A percentile compares a stretch with the other conserved stretches of the same genome.
Evolutionary conservation across 1,284 basidiomycete species (phyloP).

Genomic region (Cryptococcus sp.): DNA sequence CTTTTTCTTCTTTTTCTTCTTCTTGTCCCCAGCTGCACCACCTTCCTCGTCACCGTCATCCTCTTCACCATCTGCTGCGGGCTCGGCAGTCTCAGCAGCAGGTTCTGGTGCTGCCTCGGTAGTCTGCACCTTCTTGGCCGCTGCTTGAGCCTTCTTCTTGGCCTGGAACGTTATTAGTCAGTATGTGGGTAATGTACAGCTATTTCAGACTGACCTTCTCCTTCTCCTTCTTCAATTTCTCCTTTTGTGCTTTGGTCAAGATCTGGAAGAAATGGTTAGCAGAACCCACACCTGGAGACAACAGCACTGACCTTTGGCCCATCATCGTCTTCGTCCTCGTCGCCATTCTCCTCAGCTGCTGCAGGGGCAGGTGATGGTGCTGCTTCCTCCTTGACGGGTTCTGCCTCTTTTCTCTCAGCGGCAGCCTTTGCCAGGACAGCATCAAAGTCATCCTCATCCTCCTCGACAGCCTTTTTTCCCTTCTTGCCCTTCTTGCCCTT

Average conservation of each 20-base stretch:
- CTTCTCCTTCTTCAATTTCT: conserved; percentile 88
- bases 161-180: conserved; percentile 59
- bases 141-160: conserved; percentile 91
- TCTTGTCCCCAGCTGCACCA: conserved; percentile 57
- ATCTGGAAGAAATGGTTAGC: conserved; percentile 56
- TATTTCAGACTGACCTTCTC: conserved; percentile 67
- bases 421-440: conserved; percentile 30
- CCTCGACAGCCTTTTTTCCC: conserved; percentile 48
- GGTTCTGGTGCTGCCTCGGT: conserved; percentile 32
- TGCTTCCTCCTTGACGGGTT: conserved; percentile 58
- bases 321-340: conserved; percentile 75
- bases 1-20: conserved; percentile 85
- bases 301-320: conserved; percentile 41
- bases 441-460: conserved; percentile 44
- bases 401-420: conserved; percentile 42
- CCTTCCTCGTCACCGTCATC: conserved; percentile 62
- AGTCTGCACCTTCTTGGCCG: conserved; percentile 69
- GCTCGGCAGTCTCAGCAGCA: conserved; percentile 33
- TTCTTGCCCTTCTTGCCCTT: conserved; percentile 61
- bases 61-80: conserved; percentile 59
- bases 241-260: conserved; percentile 88
- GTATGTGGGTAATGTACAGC: background rate
- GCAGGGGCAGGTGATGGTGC: conserved; percentile 44
- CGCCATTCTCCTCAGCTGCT: conserved; percentile 55
- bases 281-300: too few relatives aligned